Base-by-base conservation (phyloP, 805 yeast species). In the Saturnispora hagleri region DNA sequence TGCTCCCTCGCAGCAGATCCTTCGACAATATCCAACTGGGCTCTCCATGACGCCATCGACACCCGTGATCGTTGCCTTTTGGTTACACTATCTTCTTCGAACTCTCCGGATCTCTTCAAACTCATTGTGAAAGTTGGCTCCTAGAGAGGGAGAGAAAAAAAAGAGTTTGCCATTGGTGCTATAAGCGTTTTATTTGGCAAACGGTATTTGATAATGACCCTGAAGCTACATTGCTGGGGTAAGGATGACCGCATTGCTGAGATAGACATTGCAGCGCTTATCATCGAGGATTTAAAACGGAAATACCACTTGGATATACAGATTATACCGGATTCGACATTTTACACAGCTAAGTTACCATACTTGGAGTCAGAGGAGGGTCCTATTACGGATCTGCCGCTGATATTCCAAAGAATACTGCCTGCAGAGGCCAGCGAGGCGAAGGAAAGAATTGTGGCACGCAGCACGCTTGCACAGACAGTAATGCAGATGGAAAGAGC, bases 21-120 rank as follows among this genome's bases (percentile, higher is more conserved):
- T 48, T 51, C 53, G 79, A 76, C 52, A 81, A 87, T 56, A 79
- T 76, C 18, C 69, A 64, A 51, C 43, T 47, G 36, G 74, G 79
- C 13, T 70, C 66, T 44, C 66, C 66, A 20, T 74, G 72, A 35
- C 84, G 73, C 52, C 84, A 69, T 55, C 5, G 47, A 24, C 3
- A 28, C 38, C 12, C 73, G 73, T 40, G 72, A 62, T 86, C 91
- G 85, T 44, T 76, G 70, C 7, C 65, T 55, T 50, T 81, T 73
- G 62, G 84, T 79, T 13, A 76, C 67, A 10, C 81, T 82, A 54
- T 80, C 72, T 5, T 22, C 41, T 22, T 40, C 31, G 12, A 22
- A 44, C 4, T 26, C 51, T 8, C 40, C 44, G 13, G 48, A 22
- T 41, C 48, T 15, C 12, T 84, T 49, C 2, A 47, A 26, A 63